phyloP scores from a whole-genome alignment of 768 basidiomycete genomes.

The Neoboletus subvelutipes region DNA sequence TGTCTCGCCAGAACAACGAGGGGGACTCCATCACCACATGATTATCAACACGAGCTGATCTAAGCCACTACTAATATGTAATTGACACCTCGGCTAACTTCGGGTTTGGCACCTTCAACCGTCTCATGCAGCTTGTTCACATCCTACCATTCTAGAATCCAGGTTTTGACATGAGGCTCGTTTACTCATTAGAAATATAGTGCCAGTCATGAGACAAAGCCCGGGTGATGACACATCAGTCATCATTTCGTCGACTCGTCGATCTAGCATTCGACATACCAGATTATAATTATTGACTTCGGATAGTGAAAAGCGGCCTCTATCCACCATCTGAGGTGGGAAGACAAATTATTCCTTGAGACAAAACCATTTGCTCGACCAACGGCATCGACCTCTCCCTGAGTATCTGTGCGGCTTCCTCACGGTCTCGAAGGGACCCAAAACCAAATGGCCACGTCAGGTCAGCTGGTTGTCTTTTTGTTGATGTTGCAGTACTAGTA shows the following conservation, averaged over 20 bases:
- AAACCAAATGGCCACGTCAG: background rate
- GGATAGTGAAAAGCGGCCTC: background rate
- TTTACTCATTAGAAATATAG: no score
- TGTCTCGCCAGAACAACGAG: background rate
- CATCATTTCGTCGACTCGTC: background rate
- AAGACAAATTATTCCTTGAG: background rate
- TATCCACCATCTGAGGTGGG: background rate
- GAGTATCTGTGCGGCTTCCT: background rate
- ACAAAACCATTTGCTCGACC: background rate
- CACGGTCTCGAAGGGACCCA: background rate
- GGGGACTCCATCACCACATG: background rate
- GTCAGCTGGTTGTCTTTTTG: background rate
- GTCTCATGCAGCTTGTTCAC: background rate
- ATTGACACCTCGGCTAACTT: background rate
- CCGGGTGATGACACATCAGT: background rate
- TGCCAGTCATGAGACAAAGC: background rate
- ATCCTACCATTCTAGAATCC: background rate
- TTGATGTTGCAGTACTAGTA: no score
- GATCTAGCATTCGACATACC: background rate
- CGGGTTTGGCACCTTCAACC: background rate
- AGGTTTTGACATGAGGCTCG: background rate
- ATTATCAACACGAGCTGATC: background rate
- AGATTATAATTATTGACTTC: background rate
- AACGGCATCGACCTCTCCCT: background rate
- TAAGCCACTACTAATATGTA: background rate